Conservation (phyloP, 192 early-diverging fungal genomes). For the Umbelopsis sp. region DNA sequence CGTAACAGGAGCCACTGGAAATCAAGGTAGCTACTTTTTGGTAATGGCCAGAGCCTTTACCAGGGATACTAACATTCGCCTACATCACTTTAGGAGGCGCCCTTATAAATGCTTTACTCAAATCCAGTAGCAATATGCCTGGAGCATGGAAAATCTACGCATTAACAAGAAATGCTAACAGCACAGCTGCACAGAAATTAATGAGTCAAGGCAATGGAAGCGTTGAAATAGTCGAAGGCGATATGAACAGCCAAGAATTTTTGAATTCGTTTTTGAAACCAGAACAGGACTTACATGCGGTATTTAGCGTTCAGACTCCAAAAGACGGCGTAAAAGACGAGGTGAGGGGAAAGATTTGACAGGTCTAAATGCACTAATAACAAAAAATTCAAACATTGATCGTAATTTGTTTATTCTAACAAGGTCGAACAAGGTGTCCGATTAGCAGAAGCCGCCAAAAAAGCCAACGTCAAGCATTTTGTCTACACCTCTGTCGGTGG, state of each 20-base stretch:
- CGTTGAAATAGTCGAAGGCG: background rate
- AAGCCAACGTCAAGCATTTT: conserved; percentile 5
- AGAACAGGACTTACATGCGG: background rate
- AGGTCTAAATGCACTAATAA: background rate
- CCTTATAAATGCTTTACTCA: background rate
- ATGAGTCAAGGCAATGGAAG: background rate
- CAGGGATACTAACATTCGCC: background rate
- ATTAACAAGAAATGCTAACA: background rate
- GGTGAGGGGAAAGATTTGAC: background rate
- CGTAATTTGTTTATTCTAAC: background rate
- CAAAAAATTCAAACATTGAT: background rate
- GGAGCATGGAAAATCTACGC: background rate
- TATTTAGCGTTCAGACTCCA: background rate
- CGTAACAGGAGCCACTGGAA: background rate
- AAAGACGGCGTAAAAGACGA: background rate
- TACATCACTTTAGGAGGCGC: background rate
- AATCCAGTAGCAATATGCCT: background rate
- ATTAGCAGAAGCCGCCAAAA: conserved; percentile 12
- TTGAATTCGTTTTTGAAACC: background rate
- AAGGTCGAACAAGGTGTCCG: background rate
- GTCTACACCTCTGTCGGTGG: conserved; percentile 9
- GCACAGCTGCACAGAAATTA: background rate
- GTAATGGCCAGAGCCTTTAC: background rate
- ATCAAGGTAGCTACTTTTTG: background rate
- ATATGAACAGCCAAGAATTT: background rate